phyloP scores from a whole-genome alignment of 805 yeast species.

The Lipomyces orientalis region DNA sequence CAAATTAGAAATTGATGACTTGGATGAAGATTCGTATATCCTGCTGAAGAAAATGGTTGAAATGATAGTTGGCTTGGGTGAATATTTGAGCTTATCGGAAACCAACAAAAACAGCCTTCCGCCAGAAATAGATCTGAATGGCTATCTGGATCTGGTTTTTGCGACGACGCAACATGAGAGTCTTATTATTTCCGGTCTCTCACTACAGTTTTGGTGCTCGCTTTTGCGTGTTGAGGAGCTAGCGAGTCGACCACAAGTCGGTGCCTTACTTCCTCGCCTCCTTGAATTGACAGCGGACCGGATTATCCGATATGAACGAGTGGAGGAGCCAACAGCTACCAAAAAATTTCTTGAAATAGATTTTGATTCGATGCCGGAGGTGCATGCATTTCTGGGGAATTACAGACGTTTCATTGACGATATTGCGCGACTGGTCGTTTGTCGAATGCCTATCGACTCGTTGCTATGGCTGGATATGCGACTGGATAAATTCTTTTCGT shows the following conservation, averaged over 20 bases:
- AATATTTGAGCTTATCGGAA: conserved; percentile 64
- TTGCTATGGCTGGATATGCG: conserved; percentile 80
- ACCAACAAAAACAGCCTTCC: conserved; percentile 49
- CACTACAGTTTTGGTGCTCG: conserved; percentile 93
- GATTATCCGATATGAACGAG: conserved; percentile 71
- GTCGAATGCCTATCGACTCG: conserved; percentile 83
- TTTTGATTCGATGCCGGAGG: conserved; percentile 85
- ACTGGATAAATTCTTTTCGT: conserved; percentile 67
- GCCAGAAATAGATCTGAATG: conserved; percentile 64
- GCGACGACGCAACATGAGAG: conserved; percentile 84
- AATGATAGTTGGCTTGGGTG: conserved; percentile 86
- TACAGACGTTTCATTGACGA: conserved; percentile 88
- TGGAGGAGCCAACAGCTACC: conserved; percentile 62
- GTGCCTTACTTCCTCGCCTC: conserved; percentile 65
- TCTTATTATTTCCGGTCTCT: conserved; percentile 85
- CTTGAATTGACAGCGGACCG: conserved; percentile 79
- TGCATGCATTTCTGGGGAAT: conserved; percentile 73
- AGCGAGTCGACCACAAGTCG: conserved; percentile 49
- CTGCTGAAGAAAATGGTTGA: conserved; percentile 89
- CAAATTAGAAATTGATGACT: conserved; percentile 62
- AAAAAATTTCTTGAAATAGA: conserved; percentile 77
- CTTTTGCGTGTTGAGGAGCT: conserved; percentile 81
- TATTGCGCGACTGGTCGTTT: conserved; percentile 83
- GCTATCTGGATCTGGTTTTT: conserved; percentile 75
- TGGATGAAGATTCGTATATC: conserved; percentile 81